Evolutionary conservation across 1,139 yeast genomes (phyloP).

Genomic region (Yueomyces sp.): DNA sequence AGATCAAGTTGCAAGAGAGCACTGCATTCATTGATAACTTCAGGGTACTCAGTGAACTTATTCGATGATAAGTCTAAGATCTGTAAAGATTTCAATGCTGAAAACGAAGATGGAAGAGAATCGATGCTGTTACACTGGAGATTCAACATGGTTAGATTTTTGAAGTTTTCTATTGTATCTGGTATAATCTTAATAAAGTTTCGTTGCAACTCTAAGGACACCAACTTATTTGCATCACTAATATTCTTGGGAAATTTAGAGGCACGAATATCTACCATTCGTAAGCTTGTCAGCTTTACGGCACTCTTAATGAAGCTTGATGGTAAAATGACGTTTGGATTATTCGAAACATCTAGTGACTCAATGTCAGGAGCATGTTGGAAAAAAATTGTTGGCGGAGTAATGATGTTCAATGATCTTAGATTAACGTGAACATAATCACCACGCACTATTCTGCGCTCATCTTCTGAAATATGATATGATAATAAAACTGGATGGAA

Average conservation of each 20-base stretch:
- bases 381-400: slow-evolving; percentile 73
- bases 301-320: slow-evolving; percentile 78
- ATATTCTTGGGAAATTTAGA: slow-evolving; percentile 62
- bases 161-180: slow-evolving; percentile 36
- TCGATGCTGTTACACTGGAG: slow-evolving; percentile 64
- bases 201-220: slow-evolving; percentile 63
- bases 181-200: slow-evolving; percentile 59
- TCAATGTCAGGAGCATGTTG: slow-evolving; percentile 75
- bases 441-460: slow-evolving; percentile 45
- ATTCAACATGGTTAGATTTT: slow-evolving; percentile 43
- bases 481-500: slow-evolving; percentile 61
- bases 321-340: slow-evolving; percentile 76
- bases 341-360: slow-evolving; percentile 69
- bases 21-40: slow-evolving; percentile 45
- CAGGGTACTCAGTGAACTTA: slow-evolving; percentile 56
- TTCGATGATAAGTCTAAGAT: slow-evolving; percentile 71
- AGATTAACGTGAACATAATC: slow-evolving; percentile 64
- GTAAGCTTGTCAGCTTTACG: slow-evolving; percentile 50
- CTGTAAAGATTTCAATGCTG: slow-evolving; percentile 41
- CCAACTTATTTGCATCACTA: slow-evolving; percentile 52
- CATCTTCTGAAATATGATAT: slow-evolving; percentile 55
- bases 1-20: slow-evolving; percentile 59
- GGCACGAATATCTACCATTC: slow-evolving; percentile 63
- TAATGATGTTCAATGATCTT: slow-evolving; percentile 62
- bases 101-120: slow-evolving; percentile 49